These are phyloP conservation scores for Neolentinus lepideus DNA, from an alignment of 1,284 basidiomycete species.

Conservation along the genomic window DNA sequence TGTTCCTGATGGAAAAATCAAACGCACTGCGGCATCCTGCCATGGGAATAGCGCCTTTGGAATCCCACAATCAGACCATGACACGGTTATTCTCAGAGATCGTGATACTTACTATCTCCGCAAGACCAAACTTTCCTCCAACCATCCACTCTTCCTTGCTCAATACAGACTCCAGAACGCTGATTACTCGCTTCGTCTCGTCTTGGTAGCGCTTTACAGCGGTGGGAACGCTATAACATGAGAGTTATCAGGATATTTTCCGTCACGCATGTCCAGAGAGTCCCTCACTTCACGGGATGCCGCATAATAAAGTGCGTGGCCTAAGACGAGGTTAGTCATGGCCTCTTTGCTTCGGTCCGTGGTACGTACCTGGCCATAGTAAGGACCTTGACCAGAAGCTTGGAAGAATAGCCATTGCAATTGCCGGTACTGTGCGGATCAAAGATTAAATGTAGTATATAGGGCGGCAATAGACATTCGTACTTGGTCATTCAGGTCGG, in stretches of 20 bases:
- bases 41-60: not conserved
- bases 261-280: not conserved
- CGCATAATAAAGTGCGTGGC: slow-evolving; percentile 15
- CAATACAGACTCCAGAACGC: slow-evolving; percentile 22
- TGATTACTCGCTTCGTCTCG: slow-evolving; percentile 23
- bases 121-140: not conserved
- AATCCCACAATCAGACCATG: too few species aligned
- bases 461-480: not conserved
- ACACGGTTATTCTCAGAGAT: not conserved
- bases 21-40: not conserved
- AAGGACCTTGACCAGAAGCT: slow-evolving; percentile 1
- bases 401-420: slow-evolving; percentile 3
- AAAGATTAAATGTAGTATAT: slow-evolving; percentile 2
- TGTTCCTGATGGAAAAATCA: not conserved
- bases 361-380: not conserved
- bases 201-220: slow-evolving; percentile 23
- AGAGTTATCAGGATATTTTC: too few species aligned
- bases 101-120: not conserved
- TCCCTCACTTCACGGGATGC: slow-evolving; percentile 14
- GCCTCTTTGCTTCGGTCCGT: too few species aligned
- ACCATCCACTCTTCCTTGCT: slow-evolving; percentile 8
- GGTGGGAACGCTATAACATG: slow-evolving; percentile 9
- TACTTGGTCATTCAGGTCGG: slow-evolving; percentile 17
- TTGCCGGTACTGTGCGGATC: not conserved
- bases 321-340: too few species aligned